Percentiles rank a stretch among this genome's conserved stretches.
Evolutionary conservation across 371 early-diverging fungal genomes (phyloP).

Genomic region (Mortierella sp.): DNA sequence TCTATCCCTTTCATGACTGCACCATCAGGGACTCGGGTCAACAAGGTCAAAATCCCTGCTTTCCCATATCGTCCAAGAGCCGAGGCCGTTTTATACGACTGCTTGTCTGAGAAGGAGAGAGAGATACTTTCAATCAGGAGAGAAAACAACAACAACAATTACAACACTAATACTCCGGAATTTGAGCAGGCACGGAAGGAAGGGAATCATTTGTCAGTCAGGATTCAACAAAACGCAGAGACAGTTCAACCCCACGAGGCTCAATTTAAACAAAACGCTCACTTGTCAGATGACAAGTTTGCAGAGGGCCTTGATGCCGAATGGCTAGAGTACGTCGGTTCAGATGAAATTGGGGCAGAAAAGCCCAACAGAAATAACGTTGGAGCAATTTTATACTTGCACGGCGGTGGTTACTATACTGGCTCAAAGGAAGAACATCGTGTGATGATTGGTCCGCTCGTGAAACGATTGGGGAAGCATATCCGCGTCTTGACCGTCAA

Average conservation of each 20-base stretch:
- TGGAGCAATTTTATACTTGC: slow-evolving; percentile 39
- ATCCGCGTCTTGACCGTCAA: slow-evolving; percentile 43
- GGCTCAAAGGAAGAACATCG: slow-evolving; percentile 53
- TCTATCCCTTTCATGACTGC: slow-evolving; percentile 51
- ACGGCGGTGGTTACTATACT: slow-evolving; percentile 51
- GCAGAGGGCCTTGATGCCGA: slow-evolving; percentile 47
- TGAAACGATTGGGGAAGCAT: slow-evolving; percentile 41
- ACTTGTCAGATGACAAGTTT: slow-evolving; percentile 17
- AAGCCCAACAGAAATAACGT: slow-evolving; percentile 3
- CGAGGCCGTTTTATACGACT: slow-evolving; percentile 28
- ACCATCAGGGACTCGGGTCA: slow-evolving; percentile 24
- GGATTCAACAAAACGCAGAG: not conserved
- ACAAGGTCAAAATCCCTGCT: slow-evolving; percentile 39
- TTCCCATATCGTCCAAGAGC: slow-evolving; percentile 34
- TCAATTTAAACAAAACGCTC: not conserved
- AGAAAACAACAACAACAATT: not conserved
- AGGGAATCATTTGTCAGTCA: slow-evolving; percentile 20
- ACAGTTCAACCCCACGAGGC: not conserved
- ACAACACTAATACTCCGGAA: not conserved
- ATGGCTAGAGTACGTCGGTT: slow-evolving; percentile 41
- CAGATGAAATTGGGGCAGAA: slow-evolving; percentile 13
- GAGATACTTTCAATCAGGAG: slow-evolving; percentile 9
- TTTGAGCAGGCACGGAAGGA: not conserved
- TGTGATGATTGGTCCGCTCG: slow-evolving; percentile 47
- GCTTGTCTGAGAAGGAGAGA: slow-evolving; percentile 34